Conservation (phyloP, 2,329 filamentous ascomycete genomes). For the Aspergillus jensenii region DNA sequence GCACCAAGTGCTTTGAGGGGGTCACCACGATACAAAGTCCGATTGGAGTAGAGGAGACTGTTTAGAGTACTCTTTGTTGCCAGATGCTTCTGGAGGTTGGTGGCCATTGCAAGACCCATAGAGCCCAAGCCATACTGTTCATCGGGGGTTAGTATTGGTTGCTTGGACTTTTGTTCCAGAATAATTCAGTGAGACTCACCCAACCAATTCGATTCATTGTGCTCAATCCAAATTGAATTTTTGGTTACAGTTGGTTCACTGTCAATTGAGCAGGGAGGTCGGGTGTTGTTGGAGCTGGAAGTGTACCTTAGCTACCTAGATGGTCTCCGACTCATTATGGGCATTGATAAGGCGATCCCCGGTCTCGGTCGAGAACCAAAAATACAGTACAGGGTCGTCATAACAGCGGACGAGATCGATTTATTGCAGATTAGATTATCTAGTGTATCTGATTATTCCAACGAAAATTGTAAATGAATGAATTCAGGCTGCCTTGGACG, state of each 20-base stretch:
- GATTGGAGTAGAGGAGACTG: conserved; percentile 40
- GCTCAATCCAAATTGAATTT: neutral
- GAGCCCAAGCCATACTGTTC: conserved; percentile 44
- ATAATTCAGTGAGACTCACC: conserved; percentile 22
- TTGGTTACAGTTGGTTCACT: neutral
- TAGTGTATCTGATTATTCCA: neutral
- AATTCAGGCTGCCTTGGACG: neutral
- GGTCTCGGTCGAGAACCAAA: conserved; percentile 17
- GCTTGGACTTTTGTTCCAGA: neutral
- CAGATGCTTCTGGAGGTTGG: conserved; percentile 44
- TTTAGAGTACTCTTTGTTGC: conserved; percentile 30
- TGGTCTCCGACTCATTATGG: neutral
- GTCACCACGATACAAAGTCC: conserved; percentile 41
- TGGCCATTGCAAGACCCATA: conserved; percentile 47
- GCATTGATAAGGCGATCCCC: conserved; percentile 15
- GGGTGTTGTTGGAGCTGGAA: neutral
- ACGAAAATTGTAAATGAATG: neutral
- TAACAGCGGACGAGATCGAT: neutral
- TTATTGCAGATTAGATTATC: neutral
- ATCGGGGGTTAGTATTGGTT: neutral
- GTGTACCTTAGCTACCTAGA: neutral
- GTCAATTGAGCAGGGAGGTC: neutral
- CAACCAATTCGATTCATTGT: conserved; percentile 38
- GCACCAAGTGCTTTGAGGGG: conserved; percentile 37
- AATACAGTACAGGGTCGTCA: neutral